Base-by-base conservation (phyloP, 1,139 yeast species). In the Meyerozyma smithsonii region DNA sequence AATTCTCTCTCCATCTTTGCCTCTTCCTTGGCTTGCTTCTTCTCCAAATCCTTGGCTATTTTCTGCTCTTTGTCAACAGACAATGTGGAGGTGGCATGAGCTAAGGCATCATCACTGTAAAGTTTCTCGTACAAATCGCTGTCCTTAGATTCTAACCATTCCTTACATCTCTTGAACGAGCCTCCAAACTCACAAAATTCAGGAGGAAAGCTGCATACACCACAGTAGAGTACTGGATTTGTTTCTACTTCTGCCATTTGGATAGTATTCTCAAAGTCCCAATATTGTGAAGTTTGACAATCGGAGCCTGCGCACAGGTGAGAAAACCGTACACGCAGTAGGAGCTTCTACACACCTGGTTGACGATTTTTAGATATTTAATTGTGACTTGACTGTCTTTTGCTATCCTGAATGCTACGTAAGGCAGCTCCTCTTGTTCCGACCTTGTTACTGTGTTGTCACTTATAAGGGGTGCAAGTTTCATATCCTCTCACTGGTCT, bases 161-260 rank as follows among this genome's bases (percentile, higher is more conserved):
- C 81, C 53, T 84, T 86, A 66, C 98, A 90, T 57, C 88, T 79
- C 56, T 82, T 83, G 61, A 84, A 72, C 32, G 82, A 72, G 37
- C 86, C 85, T 11, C 96, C 95, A 58, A 89, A 90, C 59, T 90
- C 97, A 66, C 98, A 90, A 64, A 82, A 90, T 62, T 89, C 97
- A 2, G 92, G 92, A 12, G 97, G 97, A 56, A 79, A 82, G 1
- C 89, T 65, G 61, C 97, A 90, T 8, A 89, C 76, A 5, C 81
- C 92, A 62, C 97, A 90, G 65, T 90, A 89, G 10, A 74, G 54
- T 15, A 81, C 73, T 21, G 64, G 52, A 50, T 63, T 71, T 12
- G 84, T 77, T 32, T 44, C 49, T 19, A 64, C 54, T 49, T 65
- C 69, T 5, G 71, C 46, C 74, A 69, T 68, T 6, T 26, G 15